These are phyloP conservation scores for Hirsutella minnesotensis DNA, from an alignment of 2,329 filamentous ascomycete genomes.

Conservation along the genomic window DNA sequence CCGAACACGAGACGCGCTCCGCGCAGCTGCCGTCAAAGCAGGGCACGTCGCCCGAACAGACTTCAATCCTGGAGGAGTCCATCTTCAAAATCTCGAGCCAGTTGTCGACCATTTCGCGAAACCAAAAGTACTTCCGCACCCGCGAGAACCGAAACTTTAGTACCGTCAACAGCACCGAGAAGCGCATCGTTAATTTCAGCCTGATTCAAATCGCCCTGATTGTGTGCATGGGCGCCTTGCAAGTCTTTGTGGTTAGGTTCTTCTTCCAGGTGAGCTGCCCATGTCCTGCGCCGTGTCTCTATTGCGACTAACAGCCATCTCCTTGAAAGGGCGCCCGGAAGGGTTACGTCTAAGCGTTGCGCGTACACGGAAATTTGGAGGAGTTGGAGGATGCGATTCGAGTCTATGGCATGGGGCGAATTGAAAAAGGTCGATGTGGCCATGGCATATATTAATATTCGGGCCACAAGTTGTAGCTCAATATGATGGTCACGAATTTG, in stretches of 20 bases:
- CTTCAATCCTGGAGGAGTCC: constrained; percentile 78
- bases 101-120: constrained; percentile 85
- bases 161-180: constrained; percentile 92
- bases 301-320: neutral
- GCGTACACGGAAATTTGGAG: neutral
- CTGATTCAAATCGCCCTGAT: constrained; percentile 87
- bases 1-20: constrained; percentile 75
- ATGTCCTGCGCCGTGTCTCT: neutral
- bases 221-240: constrained; percentile 86
- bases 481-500: neutral
- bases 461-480: neutral
- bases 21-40: constrained; percentile 76
- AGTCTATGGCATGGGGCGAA: neutral
- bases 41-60: constrained; percentile 80
- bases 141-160: constrained; percentile 98
- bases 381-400: neutral
- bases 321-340: constrained; percentile 51
- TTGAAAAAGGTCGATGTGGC: neutral
- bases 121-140: constrained; percentile 99
- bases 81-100: constrained; percentile 91
- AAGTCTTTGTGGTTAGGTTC: constrained; percentile 95
- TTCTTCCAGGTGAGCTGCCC: constrained; percentile 73
- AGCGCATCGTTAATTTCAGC: constrained; percentile 93
- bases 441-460: neutral
- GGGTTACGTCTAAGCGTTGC: constrained; percentile 48